These are phyloP conservation scores for Populus alba DNA, from an alignment of 345 rosid genomes.

Conservation along the genomic window DNA sequence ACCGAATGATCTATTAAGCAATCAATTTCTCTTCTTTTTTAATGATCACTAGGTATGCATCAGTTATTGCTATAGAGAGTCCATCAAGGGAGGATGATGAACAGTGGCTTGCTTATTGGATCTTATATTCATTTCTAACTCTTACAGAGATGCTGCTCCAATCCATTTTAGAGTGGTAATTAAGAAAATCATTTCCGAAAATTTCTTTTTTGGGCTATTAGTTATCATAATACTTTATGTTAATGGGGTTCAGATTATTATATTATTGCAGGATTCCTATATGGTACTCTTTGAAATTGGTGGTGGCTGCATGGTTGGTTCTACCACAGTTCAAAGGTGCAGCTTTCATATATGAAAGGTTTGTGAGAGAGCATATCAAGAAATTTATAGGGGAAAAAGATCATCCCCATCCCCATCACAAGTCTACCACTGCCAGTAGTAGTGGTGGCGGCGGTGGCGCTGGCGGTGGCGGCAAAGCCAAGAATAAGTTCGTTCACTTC, in stretches of 20 bases:
- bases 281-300: conserved; percentile 69
- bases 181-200: not conserved
- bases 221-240: not conserved
- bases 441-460: too few relatives aligned
- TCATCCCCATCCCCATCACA: conserved; percentile 16
- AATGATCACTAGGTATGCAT: conserved; percentile 50
- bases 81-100: conserved; percentile 62
- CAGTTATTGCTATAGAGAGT: conserved; percentile 74
- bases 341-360: conserved; percentile 60
- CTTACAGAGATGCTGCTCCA: conserved; percentile 70
- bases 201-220: not conserved
- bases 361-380: conserved; percentile 52
- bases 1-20: not conserved
- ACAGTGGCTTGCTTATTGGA: conserved; percentile 98
- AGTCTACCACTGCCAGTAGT: not conserved
- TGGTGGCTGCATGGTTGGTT: conserved; percentile 70
- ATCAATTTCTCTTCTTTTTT: not conserved
- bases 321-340: conserved; percentile 73
- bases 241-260: not conserved
- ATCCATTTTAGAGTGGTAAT: conserved; percentile 60
- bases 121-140: conserved; percentile 72
- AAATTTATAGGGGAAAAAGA: conserved; percentile 27
- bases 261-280: conserved; percentile 59
- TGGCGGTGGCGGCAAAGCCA: conserved; percentile 19
- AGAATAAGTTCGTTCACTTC: conserved; percentile 29